phyloP scores from a whole-genome alignment of 768 basidiomycete genomes.

The Amanita jacksonii region DNA sequence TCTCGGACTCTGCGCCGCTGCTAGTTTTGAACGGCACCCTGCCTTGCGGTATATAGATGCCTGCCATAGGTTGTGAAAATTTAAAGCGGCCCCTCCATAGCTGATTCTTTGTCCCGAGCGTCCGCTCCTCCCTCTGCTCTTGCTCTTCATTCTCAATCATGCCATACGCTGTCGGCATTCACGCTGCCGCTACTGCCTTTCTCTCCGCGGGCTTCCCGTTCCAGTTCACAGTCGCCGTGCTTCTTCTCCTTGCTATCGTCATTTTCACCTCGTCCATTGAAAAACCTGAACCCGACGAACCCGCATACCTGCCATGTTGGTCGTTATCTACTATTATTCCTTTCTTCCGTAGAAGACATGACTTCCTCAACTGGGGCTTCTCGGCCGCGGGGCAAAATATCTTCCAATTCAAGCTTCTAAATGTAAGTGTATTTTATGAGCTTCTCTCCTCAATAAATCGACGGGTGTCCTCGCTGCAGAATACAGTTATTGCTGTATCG shows the following conservation, averaged over 20 bases:
- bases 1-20: background rate
- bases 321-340: slow-evolving; percentile 49
- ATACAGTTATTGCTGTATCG: slow-evolving; percentile 67
- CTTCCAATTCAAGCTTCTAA: slow-evolving; percentile 63
- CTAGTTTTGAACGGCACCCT: slow-evolving; percentile 1
- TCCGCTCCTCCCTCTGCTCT: too few relatives aligned
- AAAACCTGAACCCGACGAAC: slow-evolving; percentile 40
- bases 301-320: slow-evolving; percentile 48
- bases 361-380: slow-evolving; percentile 68
- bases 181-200: slow-evolving; percentile 38
- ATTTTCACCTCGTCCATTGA: slow-evolving; percentile 34
- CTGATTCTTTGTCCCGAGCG: background rate
- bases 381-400: slow-evolving; percentile 53
- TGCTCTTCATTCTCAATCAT: slow-evolving; percentile 25
- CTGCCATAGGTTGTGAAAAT: slow-evolving; percentile 1
- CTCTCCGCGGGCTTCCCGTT: slow-evolving; percentile 40
- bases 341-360: slow-evolving; percentile 62
- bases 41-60: slow-evolving; percentile 1
- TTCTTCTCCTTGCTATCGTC: slow-evolving; percentile 37
- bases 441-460: background rate
- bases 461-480: slow-evolving; percentile 28
- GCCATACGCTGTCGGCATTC: slow-evolving; percentile 43
- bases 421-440: slow-evolving; percentile 31
- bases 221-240: slow-evolving; percentile 38
- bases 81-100: slow-evolving; percentile 1